Evolutionary conservation across 1,284 basidiomycete genomes (phyloP), one percentile per base, ranked within the genome.

Genomic region (Marasmius tenuissimus): DNA sequence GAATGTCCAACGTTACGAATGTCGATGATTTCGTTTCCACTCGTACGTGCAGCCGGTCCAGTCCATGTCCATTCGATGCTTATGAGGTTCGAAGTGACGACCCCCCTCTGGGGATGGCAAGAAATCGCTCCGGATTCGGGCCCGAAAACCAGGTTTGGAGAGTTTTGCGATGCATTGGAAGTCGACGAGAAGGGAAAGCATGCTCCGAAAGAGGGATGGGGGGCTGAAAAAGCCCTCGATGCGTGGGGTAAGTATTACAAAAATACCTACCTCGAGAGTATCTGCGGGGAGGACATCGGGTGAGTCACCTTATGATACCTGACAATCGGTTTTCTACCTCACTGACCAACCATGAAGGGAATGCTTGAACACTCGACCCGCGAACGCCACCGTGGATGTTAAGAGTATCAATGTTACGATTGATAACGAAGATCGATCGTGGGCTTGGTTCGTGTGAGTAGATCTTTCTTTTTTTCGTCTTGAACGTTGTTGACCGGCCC

Each of bases 141-240:
- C 75, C 69, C 75, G 75, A 63, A 81, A 65, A 72, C 80, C 69
- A 63, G 72, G 34, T 92, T 92, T 74, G 86, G 78, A 72, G 53
- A 80, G 18, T 92, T 91, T 73, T 92, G 89, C 64, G 88, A 92
- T 67, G 86, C 87, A 0, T 75, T 92, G 0, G 89, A 92, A 71
- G 86, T 89, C 27, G 85, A 86, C 69, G 67, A 88, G 61, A 87
- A 86, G 5, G 75, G 80, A 2, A 81, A 66, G 55, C 8, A 8
- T 8, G 87, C 89, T 3, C 76, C 81, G 22, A 73, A 77, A 0
- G 67, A 66, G 1, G 89, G 90, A 7, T 90, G 85, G 82, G 89
- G 90, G 20, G 73, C 89, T 10, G 75, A 85, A 0, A 77, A 88
- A 63, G 87, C 89, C 5, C 74, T 91, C 16, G 42, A 72, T 11